Base-by-base conservation (phyloP, 1,139 yeast species). In the Diutina neorugosa region DNA sequence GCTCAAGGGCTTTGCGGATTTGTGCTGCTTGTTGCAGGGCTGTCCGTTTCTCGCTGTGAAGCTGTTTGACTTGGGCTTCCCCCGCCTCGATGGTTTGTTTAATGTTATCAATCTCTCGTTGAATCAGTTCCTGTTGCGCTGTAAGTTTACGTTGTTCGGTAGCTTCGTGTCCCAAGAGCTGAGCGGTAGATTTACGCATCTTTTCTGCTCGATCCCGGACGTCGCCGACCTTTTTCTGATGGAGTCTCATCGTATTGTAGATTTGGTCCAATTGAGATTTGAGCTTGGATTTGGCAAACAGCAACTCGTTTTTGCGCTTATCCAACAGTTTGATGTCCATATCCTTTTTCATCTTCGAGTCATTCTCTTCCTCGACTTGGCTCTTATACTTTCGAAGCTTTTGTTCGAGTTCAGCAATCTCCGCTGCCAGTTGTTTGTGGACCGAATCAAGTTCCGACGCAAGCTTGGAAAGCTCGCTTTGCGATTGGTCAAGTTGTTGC, bases 361-460 rank as follows among this genome's bases (percentile, higher is more conserved):
- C 73, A 6, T 69, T 61, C 54, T 69, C 70, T 42, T 69, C 69
- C 41, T 67, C 69, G 51, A 63, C 63, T 54, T 70, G 73, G 34
- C 58, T 58, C 52, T 64, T 68, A 58, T 60, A 62, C 34, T 53
- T 42, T 31, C 59, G 56, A 34, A 63, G 57, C 42, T 62, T 64
- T 16, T 59, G 56, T 31, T 61, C 62, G 51, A 71, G 61, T n/a
- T 55, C 55, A 1, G 47, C 52, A 31, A 63, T 60, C 53, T 74
- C 77, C 5, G 55, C 54, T 8, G 54, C 57, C 20, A 62, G 61
- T 21, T 57, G 58, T 9, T 52, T 34, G 53, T 66, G 67, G 46
- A 62, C 63, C 19, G 55, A 53, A 37, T 59, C 63, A 52, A 62
- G 65, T 52, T 73, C 78, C 25, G 54, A 44, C 40, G 60, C 61